A percentile compares a stretch with the other conserved stretches of the same genome.
Evolutionary conservation across 345 rosid genomes (phyloP).

Genomic region (thale cress (Arabidopsis thaliana)): DNA sequence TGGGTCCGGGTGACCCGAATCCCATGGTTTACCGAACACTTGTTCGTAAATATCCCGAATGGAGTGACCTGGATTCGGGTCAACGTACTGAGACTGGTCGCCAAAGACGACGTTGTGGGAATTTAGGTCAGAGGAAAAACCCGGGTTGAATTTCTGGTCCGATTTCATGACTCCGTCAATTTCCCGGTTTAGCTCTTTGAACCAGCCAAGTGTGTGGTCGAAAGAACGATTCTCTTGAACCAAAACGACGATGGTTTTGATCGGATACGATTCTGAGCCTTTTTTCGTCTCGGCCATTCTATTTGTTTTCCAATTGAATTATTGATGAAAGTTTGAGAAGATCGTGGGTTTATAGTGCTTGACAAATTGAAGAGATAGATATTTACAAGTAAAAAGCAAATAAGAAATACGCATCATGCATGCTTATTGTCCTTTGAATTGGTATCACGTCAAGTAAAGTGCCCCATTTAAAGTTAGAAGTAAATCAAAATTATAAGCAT

Average conservation of each 20-base stretch:
- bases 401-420: conserved; percentile 25
- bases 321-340: too few species aligned
- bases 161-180: conserved; percentile 77
- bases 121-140: conserved; percentile 54
- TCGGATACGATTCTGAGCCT: conserved; percentile 51
- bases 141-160: conserved; percentile 61
- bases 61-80: conserved; percentile 86
- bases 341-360: conserved; percentile 6
- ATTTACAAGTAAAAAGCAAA: conserved; percentile 32
- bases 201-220: conserved; percentile 91
- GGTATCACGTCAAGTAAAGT: conserved; percentile 8
- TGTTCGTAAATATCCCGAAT: conserved; percentile 89
- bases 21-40: conserved; percentile 80
- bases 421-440: conserved; percentile 21
- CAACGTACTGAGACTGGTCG: conserved; percentile 64
- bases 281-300: conserved; percentile 31
- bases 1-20: conserved; percentile 46
- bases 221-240: conserved; percentile 95
- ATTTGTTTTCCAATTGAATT: background rate
- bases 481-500: too few species aligned
- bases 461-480: background rate
- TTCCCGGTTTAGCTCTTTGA: conserved; percentile 69
- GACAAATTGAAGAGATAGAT: conserved; percentile 16
- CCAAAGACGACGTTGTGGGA: conserved; percentile 51
- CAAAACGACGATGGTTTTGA: conserved; percentile 84